Evolutionary conservation across 495 filamentous ascomycete genomes (phyloP).

Genomic region (Penicillium samsonianum): DNA sequence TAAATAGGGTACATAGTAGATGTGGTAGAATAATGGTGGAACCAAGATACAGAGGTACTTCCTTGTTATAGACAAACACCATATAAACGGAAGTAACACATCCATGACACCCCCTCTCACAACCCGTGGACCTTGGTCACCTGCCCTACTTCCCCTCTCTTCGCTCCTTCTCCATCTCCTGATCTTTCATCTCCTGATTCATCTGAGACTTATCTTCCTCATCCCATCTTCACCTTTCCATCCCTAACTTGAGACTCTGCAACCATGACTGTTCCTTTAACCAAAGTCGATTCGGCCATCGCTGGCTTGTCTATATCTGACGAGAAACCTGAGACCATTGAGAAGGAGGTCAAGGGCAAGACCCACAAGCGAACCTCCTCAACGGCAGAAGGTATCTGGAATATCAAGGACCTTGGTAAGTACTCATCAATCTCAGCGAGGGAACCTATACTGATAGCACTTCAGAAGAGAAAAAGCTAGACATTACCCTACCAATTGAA

Average conservation of each 20-base stretch:
- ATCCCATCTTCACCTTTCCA: constrained; percentile 10
- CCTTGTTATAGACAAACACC: constrained; percentile 2
- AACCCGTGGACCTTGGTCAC: constrained; percentile 35
- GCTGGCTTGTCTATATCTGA: constrained; percentile 71
- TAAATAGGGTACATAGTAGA: too few relatives aligned
- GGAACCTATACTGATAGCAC: constrained; percentile 18
- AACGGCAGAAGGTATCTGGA: constrained; percentile 66
- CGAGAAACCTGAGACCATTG: constrained; percentile 46
- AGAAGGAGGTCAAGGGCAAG: constrained; percentile 51
- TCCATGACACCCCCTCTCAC: constrained; percentile 29
- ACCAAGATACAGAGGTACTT: background rate
- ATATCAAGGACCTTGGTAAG: constrained; percentile 85
- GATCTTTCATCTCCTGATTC: constrained; percentile 12
- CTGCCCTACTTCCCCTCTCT: constrained; percentile 30
- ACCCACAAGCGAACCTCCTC: constrained; percentile 68
- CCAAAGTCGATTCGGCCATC: constrained; percentile 86
- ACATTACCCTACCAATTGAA: constrained; percentile 78
- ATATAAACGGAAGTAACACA: constrained; percentile 17
- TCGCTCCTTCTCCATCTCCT: constrained; percentile 26
- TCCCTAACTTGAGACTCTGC: background rate
- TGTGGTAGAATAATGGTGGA: background rate
- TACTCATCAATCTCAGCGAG: constrained; percentile 8
- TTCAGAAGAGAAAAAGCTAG: constrained; percentile 71
- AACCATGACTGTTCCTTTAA: constrained; percentile 68
- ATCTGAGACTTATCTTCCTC: background rate